Conservation (phyloP, 23 red algal species). For the Agarophyton chilense region DNA sequence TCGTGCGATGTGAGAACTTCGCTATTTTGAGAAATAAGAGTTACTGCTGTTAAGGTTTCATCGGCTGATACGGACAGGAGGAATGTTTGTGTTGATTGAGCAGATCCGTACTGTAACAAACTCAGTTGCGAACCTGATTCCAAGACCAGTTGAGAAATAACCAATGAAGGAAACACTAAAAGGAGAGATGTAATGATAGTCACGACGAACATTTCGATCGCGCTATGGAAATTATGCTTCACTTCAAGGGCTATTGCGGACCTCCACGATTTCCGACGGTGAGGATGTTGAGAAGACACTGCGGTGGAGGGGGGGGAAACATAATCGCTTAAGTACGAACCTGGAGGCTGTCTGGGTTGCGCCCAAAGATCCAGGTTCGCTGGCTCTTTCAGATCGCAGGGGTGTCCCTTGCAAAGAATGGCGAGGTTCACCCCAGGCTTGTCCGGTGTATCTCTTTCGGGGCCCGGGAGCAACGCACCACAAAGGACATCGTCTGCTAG, state of each 20-base stretch:
- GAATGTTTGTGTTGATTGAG: not conserved
- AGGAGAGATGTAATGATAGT: not conserved
- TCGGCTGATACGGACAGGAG: not conserved
- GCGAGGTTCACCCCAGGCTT: no score
- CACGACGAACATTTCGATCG: constrained; percentile 29
- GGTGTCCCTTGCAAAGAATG: no score
- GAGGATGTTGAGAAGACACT: not conserved
- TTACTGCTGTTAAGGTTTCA: not conserved
- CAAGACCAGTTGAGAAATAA: not conserved
- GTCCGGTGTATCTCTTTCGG: no score
- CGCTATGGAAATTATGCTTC: not conserved
- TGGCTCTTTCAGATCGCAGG: no score
- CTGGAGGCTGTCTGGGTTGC: no score
- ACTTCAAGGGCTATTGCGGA: not conserved
- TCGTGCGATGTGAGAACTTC: constrained; percentile 2
- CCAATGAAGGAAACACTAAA: not conserved
- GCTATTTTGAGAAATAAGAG: not conserved
- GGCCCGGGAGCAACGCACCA: no score
- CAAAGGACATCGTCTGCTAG: no score
- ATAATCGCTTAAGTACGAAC: not conserved
- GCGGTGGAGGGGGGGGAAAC: not conserved
- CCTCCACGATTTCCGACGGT: not conserved
- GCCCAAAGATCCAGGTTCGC: no score
- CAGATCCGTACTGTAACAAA: constrained; percentile 11
- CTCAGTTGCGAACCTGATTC: not conserved